Conservation (phyloP, 176 grass and related monocot genomes). For the Musa acuminata region DNA sequence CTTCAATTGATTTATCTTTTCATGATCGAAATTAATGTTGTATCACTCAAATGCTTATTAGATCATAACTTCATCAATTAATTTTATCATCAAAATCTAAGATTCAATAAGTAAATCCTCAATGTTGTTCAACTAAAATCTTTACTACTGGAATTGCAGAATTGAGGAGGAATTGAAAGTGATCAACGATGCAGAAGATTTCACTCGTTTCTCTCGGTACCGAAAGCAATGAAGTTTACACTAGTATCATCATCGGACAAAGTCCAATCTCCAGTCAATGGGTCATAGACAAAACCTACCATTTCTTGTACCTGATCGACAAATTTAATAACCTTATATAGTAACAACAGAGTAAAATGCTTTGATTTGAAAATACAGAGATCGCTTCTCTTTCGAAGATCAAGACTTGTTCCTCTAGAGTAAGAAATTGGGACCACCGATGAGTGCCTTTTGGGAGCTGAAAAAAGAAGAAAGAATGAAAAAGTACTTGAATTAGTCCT, state of each 20-base stretch:
- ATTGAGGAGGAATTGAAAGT: not conserved
- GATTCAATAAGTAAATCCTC: not conserved
- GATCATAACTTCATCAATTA: too few species aligned
- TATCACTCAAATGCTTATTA: too few species aligned
- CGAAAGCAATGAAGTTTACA: slow-evolving; percentile 36
- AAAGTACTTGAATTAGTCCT: not conserved
- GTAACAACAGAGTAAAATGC: not conserved
- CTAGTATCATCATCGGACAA: slow-evolving; percentile 85
- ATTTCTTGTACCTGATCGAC: slow-evolving; percentile 73
- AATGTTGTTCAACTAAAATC: not conserved
- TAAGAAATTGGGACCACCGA: slow-evolving; percentile 79
- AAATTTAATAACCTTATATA: slow-evolving; percentile 20
- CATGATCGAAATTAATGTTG: too few species aligned
- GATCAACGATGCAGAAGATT: not conserved
- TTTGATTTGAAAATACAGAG: slow-evolving; percentile 34
- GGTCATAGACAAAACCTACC: slow-evolving; percentile 72
- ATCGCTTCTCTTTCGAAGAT: slow-evolving; percentile 58
- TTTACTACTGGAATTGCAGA: not conserved
- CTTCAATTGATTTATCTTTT: too few species aligned
- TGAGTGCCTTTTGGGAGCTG: slow-evolving; percentile 92
- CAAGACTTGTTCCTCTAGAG: slow-evolving; percentile 65
- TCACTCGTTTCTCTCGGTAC: slow-evolving; percentile 37
- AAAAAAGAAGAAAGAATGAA: slow-evolving; percentile 2
- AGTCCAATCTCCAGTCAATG: slow-evolving; percentile 58
- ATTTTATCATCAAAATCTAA: too few species aligned